phyloP scores from a whole-genome alignment of 768 basidiomycete genomes.

The Rhizopogon vulgaris region DNA sequence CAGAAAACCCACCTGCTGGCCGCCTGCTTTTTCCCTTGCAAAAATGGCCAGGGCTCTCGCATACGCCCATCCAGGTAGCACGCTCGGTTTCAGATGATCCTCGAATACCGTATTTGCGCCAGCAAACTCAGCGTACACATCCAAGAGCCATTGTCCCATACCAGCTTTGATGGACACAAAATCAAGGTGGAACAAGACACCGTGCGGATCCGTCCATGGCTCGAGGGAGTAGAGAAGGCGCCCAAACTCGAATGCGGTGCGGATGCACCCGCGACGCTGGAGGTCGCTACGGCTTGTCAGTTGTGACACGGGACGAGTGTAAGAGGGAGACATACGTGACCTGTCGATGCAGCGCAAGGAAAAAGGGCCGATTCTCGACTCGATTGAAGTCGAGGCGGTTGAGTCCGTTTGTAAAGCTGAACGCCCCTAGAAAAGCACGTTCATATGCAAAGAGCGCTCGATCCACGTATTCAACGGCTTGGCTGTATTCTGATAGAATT shows the following conservation, averaged over 20 bases:
- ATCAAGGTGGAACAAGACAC: constrained; percentile 76
- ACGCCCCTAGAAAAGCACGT: constrained; percentile 79
- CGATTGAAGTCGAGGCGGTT: constrained; percentile 85
- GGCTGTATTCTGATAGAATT: constrained; percentile 58
- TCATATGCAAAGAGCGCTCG: constrained; percentile 94
- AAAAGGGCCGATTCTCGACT: constrained; percentile 92
- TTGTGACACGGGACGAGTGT: not conserved
- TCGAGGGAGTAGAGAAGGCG: constrained; percentile 82
- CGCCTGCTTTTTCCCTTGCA: constrained; percentile 39
- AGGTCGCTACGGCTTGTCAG: constrained; percentile 50
- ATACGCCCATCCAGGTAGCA: constrained; percentile 77
- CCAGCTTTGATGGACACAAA: constrained; percentile 78
- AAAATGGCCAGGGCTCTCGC: constrained; percentile 63
- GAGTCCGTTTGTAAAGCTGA: constrained; percentile 75
- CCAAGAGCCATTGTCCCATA: constrained; percentile 76
- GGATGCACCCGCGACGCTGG: constrained; percentile 81
- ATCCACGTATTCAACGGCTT: constrained; percentile 84
- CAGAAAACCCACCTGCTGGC: constrained; percentile 27
- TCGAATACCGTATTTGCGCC: constrained; percentile 2
- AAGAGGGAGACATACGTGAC: constrained; percentile 50
- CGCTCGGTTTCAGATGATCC: constrained; percentile 40
- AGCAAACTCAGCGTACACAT: constrained; percentile 37
- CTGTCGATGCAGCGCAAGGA: constrained; percentile 80
- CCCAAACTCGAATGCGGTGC: constrained; percentile 89
- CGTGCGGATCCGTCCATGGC: constrained; percentile 86